phyloP scores from a whole-genome alignment of 2,329 filamentous ascomycete genomes.

The Massarina eburnea region DNA sequence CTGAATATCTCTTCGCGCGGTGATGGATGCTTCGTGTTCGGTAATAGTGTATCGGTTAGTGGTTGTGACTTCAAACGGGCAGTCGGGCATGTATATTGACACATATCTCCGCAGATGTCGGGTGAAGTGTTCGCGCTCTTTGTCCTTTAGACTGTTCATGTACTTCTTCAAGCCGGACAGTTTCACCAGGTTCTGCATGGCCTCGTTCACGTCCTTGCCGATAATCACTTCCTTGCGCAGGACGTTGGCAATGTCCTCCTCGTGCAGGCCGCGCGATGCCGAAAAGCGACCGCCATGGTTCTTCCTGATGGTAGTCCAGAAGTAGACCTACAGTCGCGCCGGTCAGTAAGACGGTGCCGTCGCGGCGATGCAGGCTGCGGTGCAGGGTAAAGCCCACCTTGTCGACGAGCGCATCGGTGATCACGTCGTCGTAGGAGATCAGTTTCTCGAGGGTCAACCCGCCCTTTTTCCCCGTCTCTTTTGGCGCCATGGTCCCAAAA shows the following conservation, averaged over 20 bases:
- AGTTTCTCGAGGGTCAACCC: slow-evolving; percentile 84
- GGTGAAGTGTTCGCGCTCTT: slow-evolving; percentile 84
- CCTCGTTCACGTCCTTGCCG: slow-evolving; percentile 68
- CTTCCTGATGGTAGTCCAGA: slow-evolving; percentile 95
- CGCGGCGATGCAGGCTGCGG: slow-evolving; percentile 11
- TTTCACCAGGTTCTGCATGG: slow-evolving; percentile 71
- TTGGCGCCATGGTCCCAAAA: slow-evolving; percentile 45
- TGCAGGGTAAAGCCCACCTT: slow-evolving; percentile 63
- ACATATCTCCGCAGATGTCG: slow-evolving; percentile 87
- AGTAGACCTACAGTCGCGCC: slow-evolving; percentile 69
- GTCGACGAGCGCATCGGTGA: slow-evolving; percentile 93
- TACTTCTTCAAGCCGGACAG: slow-evolving; percentile 76
- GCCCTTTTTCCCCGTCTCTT: slow-evolving; percentile 61
- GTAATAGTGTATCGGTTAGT: slow-evolving; percentile 95
- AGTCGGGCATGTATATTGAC: slow-evolving; percentile 89
- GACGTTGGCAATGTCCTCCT: slow-evolving; percentile 63
- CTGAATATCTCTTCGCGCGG: slow-evolving; percentile 75
- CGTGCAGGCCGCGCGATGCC: slow-evolving; percentile 74
- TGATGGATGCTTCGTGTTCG: slow-evolving; percentile 84
- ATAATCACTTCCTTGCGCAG: slow-evolving; percentile 70
- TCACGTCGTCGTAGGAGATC: slow-evolving; percentile 89
- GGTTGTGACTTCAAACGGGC: slow-evolving; percentile 88
- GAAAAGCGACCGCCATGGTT: slow-evolving; percentile 84
- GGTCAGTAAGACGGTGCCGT: slow-evolving; percentile 15
- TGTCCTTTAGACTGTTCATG: slow-evolving; percentile 64